These are phyloP conservation scores for Lotmaria passim DNA, from an alignment of 208 protist species.

Conservation along the genomic window DNA sequence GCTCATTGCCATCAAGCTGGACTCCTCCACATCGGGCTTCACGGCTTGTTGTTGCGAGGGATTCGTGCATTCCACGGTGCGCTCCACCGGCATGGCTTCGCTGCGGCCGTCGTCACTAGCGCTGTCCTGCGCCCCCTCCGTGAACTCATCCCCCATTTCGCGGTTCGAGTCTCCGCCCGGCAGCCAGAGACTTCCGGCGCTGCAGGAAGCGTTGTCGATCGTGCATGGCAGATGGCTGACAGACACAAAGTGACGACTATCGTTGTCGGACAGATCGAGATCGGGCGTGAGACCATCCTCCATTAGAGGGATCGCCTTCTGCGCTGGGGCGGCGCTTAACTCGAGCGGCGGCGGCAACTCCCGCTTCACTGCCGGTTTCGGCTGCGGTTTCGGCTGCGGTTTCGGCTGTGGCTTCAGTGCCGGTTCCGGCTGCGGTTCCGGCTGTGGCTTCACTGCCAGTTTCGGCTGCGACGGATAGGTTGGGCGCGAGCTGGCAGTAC, in stretches of 20 bases:
- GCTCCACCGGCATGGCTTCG: not conserved
- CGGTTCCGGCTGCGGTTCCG: no score
- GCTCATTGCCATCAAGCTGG: slow-evolving; percentile 4
- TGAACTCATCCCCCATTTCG: slow-evolving; percentile 1
- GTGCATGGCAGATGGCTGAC: slow-evolving; percentile 2
- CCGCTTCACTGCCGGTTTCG: not conserved
- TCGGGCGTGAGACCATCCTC: slow-evolving; percentile 10
- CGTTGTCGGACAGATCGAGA: slow-evolving; percentile 16
- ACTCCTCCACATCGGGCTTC: not conserved
- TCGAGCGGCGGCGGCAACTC: not conserved
- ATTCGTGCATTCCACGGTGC: not conserved
- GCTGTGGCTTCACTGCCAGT: no score
- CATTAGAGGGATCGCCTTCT: slow-evolving; percentile 4
- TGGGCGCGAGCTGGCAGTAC: no score
- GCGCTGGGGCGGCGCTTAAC: not conserved
- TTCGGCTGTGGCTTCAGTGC: no score
- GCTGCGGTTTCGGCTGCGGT: no score
- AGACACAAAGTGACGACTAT: slow-evolving; percentile 21
- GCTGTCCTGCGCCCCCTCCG: not conserved
- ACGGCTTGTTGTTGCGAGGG: not conserved
- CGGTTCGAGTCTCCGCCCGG: not conserved
- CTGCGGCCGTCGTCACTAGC: not conserved
- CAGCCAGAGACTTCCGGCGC: not conserved
- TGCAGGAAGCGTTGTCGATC: not conserved
- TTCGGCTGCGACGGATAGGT: no score